Percentiles rank a stretch among this genome's conserved stretches.
These are phyloP conservation scores for Rubia balearica DNA, from an alignment of 305 asterid species.

Conservation along the genomic window DNA sequence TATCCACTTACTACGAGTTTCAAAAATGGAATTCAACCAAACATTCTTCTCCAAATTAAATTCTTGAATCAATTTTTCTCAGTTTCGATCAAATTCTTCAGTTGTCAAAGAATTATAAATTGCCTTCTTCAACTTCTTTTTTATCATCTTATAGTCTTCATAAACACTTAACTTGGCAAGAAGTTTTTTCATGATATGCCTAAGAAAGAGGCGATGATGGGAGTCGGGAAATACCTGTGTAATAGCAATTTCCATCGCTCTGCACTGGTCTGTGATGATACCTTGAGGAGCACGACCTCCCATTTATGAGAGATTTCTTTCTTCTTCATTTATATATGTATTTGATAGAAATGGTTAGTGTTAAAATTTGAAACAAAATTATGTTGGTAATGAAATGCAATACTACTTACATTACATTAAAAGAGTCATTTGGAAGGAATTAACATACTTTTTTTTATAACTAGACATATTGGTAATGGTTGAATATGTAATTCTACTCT, in stretches of 20 bases:
- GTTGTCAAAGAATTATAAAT: neutral
- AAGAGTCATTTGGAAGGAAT: too few species aligned
- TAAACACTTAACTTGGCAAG: neutral
- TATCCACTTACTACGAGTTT: neutral
- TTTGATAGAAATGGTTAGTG: too few species aligned
- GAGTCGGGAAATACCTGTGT: neutral
- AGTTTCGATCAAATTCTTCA: neutral
- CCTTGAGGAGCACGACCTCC: neutral
- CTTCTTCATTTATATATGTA: too few species aligned
- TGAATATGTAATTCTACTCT: too few species aligned
- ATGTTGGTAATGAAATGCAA: too few species aligned
- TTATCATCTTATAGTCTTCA: neutral
- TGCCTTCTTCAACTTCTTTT: neutral
- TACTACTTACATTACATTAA: too few species aligned
- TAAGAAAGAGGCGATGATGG: neutral
- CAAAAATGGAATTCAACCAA: constrained; percentile 2
- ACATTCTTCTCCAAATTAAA: neutral
- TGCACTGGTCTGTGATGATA: neutral
- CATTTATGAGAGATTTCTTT: neutral
- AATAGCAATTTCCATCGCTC: neutral
- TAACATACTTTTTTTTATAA: too few species aligned
- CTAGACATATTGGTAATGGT: too few species aligned
- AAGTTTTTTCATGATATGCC: neutral
- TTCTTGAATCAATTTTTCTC: neutral
- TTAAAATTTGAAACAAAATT: too few species aligned